phyloP scores from a whole-genome alignment of 768 basidiomycete species.

The Boletus subparvulus region DNA sequence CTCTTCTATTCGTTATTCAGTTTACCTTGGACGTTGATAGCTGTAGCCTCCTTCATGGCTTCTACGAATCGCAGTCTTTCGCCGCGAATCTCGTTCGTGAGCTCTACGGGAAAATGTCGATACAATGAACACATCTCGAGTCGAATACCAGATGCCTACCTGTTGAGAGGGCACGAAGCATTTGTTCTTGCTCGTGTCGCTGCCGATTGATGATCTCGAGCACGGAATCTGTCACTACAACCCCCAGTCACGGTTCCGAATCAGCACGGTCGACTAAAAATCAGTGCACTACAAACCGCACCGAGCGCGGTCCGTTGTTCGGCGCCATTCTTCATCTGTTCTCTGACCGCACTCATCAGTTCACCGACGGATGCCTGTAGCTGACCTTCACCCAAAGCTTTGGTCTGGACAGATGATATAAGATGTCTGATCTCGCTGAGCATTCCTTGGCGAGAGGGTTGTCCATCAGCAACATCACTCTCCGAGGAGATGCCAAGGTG shows the following conservation, averaged over 20 bases:
- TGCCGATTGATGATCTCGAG: slow-evolving; percentile 66
- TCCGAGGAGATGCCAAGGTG: slow-evolving; percentile 45
- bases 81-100: slow-evolving; percentile 81
- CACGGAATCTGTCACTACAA: slow-evolving; percentile 55
- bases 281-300: slow-evolving; percentile 18
- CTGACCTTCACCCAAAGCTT: slow-evolving; percentile 30
- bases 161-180: slow-evolving; percentile 63
- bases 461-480: slow-evolving; percentile 10
- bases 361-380: slow-evolving; percentile 38
- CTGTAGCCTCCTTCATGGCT: slow-evolving; percentile 93
- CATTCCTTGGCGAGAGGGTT: slow-evolving; percentile 25
- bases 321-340: slow-evolving; percentile 38
- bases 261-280: slow-evolving; percentile 10
- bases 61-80: slow-evolving; percentile 86
- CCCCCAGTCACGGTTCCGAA: slow-evolving; percentile 1
- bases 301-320: slow-evolving; percentile 44
- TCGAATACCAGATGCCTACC: slow-evolving; percentile 42
- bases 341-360: slow-evolving; percentile 40
- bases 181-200: slow-evolving; percentile 66
- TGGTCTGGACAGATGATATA: slow-evolving; percentile 33
- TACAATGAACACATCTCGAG: neutral
- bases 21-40: slow-evolving; percentile 79
- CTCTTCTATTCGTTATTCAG: neutral
- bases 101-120: slow-evolving; percentile 44
- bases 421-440: slow-evolving; percentile 37